A percentile compares a stretch with the other conserved stretches of the same genome.
These are phyloP conservation scores for Elaeagnus macrophylla DNA, from an alignment of 306 rosid species.

Conservation along the genomic window DNA sequence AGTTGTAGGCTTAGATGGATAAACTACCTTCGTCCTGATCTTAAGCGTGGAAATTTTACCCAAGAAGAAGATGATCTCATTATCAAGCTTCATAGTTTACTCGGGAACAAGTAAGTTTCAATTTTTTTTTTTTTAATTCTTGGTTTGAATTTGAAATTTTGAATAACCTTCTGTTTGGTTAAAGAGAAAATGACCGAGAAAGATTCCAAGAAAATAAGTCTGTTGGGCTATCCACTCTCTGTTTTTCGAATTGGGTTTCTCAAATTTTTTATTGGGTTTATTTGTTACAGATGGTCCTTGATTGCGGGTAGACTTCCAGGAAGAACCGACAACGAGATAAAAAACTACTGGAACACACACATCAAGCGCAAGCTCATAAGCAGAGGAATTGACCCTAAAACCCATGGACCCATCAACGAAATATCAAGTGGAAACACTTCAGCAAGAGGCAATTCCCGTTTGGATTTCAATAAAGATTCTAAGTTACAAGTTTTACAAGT, in stretches of 20 bases:
- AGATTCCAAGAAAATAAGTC: too few relatives aligned
- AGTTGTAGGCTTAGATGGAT: constrained; percentile 69
- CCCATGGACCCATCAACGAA: constrained; percentile 49
- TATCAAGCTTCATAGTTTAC: constrained; percentile 55
- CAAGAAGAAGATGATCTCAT: constrained; percentile 58
- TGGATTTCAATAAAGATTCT: constrained; percentile 25
- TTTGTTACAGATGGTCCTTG: constrained; percentile 45
- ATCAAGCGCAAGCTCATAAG: constrained; percentile 56
- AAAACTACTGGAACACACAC: constrained; percentile 73
- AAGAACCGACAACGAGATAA: constrained; percentile 67
- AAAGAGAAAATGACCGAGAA: constrained; percentile 11
- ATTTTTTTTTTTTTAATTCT: not conserved
- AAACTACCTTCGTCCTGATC: constrained; percentile 68
- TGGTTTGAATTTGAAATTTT: too few relatives aligned
- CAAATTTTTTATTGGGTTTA: not conserved
- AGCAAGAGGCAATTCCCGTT: not conserved
- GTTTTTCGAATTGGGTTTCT: not conserved
- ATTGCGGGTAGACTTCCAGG: constrained; percentile 66
- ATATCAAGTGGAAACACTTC: constrained; percentile 6
- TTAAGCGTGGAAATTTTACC: constrained; percentile 67
- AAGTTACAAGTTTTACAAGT: constrained; percentile 15
- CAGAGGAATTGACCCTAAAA: constrained; percentile 56
- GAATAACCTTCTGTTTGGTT: not conserved
- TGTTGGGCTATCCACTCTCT: too few relatives aligned
- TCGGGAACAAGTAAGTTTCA: constrained; percentile 50